Percentiles rank a stretch among this genome's conserved stretches.
Conservation (phyloP, 2,329 filamentous ascomycete species). For the Helicocarpus griseus region DNA sequence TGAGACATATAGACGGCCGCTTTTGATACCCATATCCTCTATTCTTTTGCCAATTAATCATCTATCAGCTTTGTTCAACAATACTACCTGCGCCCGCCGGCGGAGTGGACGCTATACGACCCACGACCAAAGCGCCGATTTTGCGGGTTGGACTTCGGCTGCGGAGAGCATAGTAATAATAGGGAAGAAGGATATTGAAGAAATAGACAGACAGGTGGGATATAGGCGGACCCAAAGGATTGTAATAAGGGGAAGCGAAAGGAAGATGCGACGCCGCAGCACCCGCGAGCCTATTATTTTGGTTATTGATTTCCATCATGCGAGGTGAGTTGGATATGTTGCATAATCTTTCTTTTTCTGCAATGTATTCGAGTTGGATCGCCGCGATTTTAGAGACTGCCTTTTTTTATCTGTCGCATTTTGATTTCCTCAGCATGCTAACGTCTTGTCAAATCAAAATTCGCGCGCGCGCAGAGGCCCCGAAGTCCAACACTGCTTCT, state of each 20-base stretch:
- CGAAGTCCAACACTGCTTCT: constrained; percentile 90
- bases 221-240: not conserved
- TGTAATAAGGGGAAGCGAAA: not conserved
- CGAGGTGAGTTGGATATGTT: constrained; percentile 40
- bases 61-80: too few species aligned
- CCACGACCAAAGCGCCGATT: too few species aligned
- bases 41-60: too few species aligned
- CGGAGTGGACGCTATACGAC: too few species aligned
- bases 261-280: not conserved
- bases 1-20: too few species aligned
- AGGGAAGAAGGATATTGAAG: not conserved
- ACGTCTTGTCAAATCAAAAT: too few species aligned
- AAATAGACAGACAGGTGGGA: not conserved
- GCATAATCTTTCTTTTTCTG: not conserved
- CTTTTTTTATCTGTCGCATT: too few species aligned
- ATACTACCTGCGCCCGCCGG: too few species aligned
- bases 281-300: constrained; percentile 55
- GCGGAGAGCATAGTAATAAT: too few species aligned
- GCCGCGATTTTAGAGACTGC: not conserved
- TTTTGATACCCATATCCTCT: too few species aligned
- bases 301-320: constrained; percentile 78
- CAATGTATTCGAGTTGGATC: not conserved
- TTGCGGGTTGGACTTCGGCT: too few species aligned
- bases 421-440: too few species aligned
- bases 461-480: constrained; percentile 69